Conservation (phyloP, 2,329 filamentous ascomycete genomes). For the Penicillium sp. region DNA sequence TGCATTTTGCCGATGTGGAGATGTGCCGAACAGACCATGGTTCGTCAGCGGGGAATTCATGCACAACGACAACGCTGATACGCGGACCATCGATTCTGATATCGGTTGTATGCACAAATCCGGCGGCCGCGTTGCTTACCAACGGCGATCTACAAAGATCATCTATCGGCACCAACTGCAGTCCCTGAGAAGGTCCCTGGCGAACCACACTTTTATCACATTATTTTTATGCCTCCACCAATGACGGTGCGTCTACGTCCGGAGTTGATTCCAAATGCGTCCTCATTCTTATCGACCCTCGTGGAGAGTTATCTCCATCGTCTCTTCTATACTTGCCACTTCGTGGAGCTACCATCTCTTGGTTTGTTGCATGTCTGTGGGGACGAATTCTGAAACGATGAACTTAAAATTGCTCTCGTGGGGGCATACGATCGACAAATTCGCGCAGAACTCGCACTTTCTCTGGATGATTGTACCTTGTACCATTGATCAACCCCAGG, state of each 20-base stretch:
- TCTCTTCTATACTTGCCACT: not conserved
- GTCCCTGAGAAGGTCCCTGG: not conserved
- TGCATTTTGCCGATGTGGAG: not conserved
- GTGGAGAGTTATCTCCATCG: not conserved
- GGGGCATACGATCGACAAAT: slow-evolving; percentile 8
- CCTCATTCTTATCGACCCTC: slow-evolving; percentile 1
- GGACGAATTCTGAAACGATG: not conserved
- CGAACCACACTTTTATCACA: not conserved
- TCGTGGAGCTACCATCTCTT: not conserved
- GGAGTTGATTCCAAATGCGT: slow-evolving; percentile 3
- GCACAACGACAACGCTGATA: not conserved
- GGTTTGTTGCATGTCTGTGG: not conserved
- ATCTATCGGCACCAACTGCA: slow-evolving; percentile 8
- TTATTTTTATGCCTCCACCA: not conserved
- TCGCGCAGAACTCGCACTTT: slow-evolving; percentile 4
- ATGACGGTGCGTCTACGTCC: not conserved
- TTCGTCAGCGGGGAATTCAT: not conserved
- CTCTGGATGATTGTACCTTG: not conserved
- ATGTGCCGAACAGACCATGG: not conserved
- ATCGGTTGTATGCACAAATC: slow-evolving; percentile 1
- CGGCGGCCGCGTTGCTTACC: not conserved
- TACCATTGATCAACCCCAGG: not conserved
- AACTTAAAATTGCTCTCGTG: slow-evolving; percentile 6
- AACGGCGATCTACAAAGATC: slow-evolving; percentile 12
- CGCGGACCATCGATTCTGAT: not conserved